A percentile compares a stretch with the other conserved stretches of the same genome.
These are phyloP conservation scores for Gaeumannomyces tritici DNA, from an alignment of 2,329 filamentous ascomycete genomes.

Conservation along the genomic window DNA sequence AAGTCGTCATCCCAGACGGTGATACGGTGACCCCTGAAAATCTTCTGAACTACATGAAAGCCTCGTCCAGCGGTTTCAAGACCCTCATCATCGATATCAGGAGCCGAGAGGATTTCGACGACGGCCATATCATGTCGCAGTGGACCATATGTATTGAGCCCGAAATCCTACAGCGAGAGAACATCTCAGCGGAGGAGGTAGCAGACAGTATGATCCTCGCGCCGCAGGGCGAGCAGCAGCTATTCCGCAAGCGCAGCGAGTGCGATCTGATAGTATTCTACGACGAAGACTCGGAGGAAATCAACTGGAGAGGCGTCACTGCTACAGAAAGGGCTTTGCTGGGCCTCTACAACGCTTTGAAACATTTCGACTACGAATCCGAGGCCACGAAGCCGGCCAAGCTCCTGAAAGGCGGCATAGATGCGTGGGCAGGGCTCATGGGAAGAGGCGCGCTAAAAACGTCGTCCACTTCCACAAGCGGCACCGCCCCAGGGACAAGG, in stretches of 20 bases:
- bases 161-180: slow-evolving; percentile 57
- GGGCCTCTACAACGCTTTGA: slow-evolving; percentile 68
- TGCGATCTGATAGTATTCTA: slow-evolving; percentile 90
- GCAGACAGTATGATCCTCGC: slow-evolving; percentile 33
- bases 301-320: slow-evolving; percentile 31
- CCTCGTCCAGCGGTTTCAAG: slow-evolving; percentile 40
- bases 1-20: slow-evolving; percentile 41
- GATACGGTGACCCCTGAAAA: slow-evolving; percentile 57
- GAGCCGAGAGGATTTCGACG: slow-evolving; percentile 68
- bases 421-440: slow-evolving; percentile 79
- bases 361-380: slow-evolving; percentile 62
- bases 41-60: slow-evolving; percentile 60
- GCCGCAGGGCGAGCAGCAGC: slow-evolving; percentile 61
- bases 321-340: slow-evolving; percentile 45
- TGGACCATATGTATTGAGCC: slow-evolving; percentile 88
- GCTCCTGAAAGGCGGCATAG: slow-evolving; percentile 70
- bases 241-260: slow-evolving; percentile 63
- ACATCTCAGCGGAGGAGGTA: slow-evolving; percentile 24
- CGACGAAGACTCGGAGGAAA: slow-evolving; percentile 54
- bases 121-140: slow-evolving; percentile 78
- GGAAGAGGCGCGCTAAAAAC: slow-evolving; percentile 53
- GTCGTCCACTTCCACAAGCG: slow-evolving; percentile 18
- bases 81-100: slow-evolving; percentile 83
- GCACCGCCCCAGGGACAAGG: slow-evolving; percentile 18
- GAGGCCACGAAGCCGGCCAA: slow-evolving; percentile 49